These are phyloP conservation scores for Macrophomina pseudophaseolina DNA, from an alignment of 2,329 filamentous ascomycete species.

Conservation along the genomic window DNA sequence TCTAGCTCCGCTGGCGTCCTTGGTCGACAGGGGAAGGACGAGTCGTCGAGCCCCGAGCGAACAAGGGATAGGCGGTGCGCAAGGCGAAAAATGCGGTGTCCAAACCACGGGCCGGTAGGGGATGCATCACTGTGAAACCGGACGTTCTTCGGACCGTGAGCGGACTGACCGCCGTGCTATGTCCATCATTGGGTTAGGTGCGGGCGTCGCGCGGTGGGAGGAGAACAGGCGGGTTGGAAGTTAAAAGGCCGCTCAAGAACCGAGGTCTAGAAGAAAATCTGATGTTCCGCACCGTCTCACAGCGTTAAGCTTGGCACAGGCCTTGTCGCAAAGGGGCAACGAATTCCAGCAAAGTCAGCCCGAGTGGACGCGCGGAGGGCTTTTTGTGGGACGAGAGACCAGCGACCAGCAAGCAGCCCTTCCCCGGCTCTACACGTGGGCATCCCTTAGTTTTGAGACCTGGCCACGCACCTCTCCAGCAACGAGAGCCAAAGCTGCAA, in stretches of 20 bases:
- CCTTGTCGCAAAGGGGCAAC: background rate
- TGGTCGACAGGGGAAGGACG: too few relatives aligned
- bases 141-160: background rate
- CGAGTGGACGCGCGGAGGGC: background rate
- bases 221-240: too few relatives aligned
- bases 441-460: background rate
- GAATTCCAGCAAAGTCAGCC: background rate
- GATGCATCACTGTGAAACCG: background rate
- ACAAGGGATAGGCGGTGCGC: too few relatives aligned
- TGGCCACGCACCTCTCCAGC: background rate
- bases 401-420: background rate
- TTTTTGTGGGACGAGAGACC: constrained; percentile 5
- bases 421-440: background rate
- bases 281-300: background rate
- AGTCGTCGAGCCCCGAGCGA: too few relatives aligned
- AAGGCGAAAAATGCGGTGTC: background rate
- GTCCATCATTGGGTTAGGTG: too few relatives aligned
- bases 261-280: background rate
- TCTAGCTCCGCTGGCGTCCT: too few relatives aligned
- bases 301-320: background rate
- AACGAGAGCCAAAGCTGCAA: background rate
- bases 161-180: background rate
- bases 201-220: too few relatives aligned
- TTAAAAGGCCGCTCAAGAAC: background rate
- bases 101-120: background rate